phyloP scores from a whole-genome alignment of 257 asterid species.

The Nicotiana noctiflora region DNA sequence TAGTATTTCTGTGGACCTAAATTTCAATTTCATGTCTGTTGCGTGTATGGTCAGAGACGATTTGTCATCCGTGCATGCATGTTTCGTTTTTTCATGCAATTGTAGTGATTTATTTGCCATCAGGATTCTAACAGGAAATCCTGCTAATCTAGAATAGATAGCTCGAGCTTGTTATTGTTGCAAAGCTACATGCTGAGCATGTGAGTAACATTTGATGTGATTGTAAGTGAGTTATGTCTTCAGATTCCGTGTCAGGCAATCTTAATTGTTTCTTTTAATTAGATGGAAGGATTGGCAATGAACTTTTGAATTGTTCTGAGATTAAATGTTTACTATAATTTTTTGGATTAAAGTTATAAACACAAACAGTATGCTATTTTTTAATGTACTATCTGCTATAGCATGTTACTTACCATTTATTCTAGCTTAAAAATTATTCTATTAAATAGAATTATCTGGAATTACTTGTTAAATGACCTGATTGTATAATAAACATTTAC shows the following conservation, averaged over 20 bases:
- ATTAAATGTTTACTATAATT: background rate
- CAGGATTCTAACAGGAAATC: background rate
- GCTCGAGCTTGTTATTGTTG: background rate
- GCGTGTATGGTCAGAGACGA: background rate
- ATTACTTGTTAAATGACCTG: no score
- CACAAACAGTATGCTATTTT: no score
- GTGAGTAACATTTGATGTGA: background rate
- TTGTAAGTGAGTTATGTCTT: background rate
- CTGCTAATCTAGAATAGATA: background rate
- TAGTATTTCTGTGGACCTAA: background rate
- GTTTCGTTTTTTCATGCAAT: background rate
- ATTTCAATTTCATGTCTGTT: background rate
- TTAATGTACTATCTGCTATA: no score
- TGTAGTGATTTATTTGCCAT: background rate
- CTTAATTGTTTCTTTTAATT: no score
- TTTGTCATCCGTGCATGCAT: background rate
- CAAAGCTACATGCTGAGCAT: background rate
- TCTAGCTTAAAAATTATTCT: no score
- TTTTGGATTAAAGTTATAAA: no score
- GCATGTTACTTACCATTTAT: no score
- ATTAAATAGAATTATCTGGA: no score
- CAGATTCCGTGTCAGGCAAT: background rate
- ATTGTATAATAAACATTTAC: no score
- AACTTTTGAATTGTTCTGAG: background rate
- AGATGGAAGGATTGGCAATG: background rate